A percentile compares a stretch with the other conserved stretches of the same genome.
Conservation (phyloP, 2,329 filamentous ascomycete species). For the Cladosporium sp. region DNA sequence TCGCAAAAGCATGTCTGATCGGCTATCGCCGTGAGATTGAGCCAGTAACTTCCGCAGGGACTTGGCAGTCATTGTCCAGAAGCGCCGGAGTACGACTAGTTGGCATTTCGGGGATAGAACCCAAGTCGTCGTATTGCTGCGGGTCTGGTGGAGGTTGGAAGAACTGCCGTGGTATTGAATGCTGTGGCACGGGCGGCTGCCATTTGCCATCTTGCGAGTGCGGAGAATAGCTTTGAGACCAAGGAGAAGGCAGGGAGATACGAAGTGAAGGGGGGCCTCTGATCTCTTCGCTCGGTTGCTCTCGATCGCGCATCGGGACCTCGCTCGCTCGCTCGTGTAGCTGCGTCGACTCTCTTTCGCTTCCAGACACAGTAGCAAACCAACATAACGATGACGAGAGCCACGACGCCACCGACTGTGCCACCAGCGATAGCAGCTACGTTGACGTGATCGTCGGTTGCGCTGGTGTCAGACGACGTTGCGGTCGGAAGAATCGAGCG, state of each 20-base stretch:
- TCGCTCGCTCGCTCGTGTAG: not conserved
- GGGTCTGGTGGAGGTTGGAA: not conserved
- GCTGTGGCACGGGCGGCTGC: not conserved
- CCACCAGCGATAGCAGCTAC: slow-evolving; percentile 39
- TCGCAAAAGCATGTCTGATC: too few relatives aligned
- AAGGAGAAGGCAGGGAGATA: not conserved
- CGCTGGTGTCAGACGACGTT: not conserved
- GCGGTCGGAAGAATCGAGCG: slow-evolving; percentile 18
- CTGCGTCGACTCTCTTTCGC: not conserved
- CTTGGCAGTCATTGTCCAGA: too few relatives aligned
- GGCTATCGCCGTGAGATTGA: too few relatives aligned
- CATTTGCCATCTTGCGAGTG: not conserved
- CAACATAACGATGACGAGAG: slow-evolving; percentile 24
- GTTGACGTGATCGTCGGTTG: slow-evolving; percentile 19
- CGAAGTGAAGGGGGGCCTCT: not conserved
- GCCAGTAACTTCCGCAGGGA: too few relatives aligned
- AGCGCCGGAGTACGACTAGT: not conserved
- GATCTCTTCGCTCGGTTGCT: not conserved
- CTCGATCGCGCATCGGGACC: not conserved
- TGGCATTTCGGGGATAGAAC: not conserved
- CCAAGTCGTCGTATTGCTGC: not conserved
- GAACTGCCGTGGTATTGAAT: not conserved
- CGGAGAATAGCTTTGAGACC: not conserved
- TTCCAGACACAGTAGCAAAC: slow-evolving; percentile 20
- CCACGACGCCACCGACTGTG: slow-evolving; percentile 35